A percentile compares a stretch with the other conserved stretches of the same genome.
Conservation (phyloP, 768 basidiomycete genomes). For the Russula emetica region DNA sequence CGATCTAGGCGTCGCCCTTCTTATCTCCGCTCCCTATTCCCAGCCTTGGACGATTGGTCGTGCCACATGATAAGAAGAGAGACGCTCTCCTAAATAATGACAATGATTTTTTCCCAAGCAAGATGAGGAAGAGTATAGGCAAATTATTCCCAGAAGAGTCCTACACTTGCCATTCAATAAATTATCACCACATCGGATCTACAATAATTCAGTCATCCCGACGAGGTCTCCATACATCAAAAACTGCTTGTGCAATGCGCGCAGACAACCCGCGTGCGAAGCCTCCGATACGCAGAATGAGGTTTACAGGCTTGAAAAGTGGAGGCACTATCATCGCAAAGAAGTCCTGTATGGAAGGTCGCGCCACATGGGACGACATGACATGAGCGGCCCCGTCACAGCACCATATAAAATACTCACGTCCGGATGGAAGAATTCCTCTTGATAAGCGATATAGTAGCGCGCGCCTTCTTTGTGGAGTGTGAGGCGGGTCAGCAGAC, state of each 20-base stretch:
- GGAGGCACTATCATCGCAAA: conserved; percentile 43
- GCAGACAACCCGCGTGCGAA: conserved; percentile 18
- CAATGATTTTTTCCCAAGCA: neutral
- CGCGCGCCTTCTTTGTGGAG: conserved; percentile 39
- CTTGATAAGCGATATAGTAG: conserved; percentile 42
- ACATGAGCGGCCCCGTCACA: neutral
- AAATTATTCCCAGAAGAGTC: no score
- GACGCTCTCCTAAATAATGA: no score
- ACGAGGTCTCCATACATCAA: conserved; percentile 14
- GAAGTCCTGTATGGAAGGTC: conserved; percentile 39
- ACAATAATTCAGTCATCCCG: neutral
- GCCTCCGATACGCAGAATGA: conserved; percentile 32
- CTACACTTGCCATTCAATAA: neutral
- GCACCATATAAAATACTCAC: conserved; percentile 30
- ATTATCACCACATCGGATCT: neutral
- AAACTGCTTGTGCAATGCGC: conserved; percentile 8
- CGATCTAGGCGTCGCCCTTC: no score
- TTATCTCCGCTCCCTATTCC: no score
- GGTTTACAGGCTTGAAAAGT: conserved; percentile 38
- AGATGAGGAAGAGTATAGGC: neutral
- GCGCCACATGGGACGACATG: neutral
- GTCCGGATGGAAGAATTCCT: conserved; percentile 57
- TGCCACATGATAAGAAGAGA: no score
- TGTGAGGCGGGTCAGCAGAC: conserved; percentile 42
- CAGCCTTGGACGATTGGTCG: no score